Percentiles rank a stretch among this genome's conserved stretches.
These are phyloP conservation scores for Pseudoperonospora humuli DNA, from an alignment of 352 stramenopile genomes.

Conservation along the genomic window DNA sequence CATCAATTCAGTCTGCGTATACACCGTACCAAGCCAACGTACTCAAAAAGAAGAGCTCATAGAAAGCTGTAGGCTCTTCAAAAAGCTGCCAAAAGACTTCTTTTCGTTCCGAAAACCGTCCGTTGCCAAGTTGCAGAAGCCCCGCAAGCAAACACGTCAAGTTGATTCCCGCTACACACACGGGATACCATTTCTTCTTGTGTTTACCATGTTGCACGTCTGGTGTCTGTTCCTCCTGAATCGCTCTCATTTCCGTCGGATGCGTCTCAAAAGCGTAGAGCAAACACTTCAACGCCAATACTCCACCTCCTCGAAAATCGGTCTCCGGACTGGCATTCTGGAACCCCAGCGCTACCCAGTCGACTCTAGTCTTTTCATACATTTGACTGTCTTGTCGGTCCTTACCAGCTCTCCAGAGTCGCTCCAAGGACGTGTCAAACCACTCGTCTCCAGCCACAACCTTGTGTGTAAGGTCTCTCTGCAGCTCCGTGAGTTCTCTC, in stretches of 20 bases:
- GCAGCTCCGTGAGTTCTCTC: slow-evolving; percentile 41
- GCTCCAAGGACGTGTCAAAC: slow-evolving; percentile 53
- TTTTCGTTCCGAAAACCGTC: slow-evolving; percentile 32
- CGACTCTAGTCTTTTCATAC: slow-evolving; percentile 40
- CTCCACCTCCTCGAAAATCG: slow-evolving; percentile 74
- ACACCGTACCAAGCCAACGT: not conserved
- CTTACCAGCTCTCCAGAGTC: slow-evolving; percentile 51
- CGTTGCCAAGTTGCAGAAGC: slow-evolving; percentile 57
- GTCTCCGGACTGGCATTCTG: slow-evolving; percentile 72
- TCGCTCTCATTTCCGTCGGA: slow-evolving; percentile 53
- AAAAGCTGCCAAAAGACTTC: slow-evolving; percentile 66
- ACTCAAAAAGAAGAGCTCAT: slow-evolving; percentile 69
- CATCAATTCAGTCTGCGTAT: not conserved
- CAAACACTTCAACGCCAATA: slow-evolving; percentile 80
- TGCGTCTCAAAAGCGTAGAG: slow-evolving; percentile 75
- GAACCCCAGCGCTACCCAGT: slow-evolving; percentile 74
- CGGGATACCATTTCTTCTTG: slow-evolving; percentile 65
- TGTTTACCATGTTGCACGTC: slow-evolving; percentile 7
- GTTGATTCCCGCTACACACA: slow-evolving; percentile 80
- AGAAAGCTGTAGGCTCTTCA: slow-evolving; percentile 78
- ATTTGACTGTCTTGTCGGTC: not conserved
- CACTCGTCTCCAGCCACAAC: slow-evolving; percentile 47
- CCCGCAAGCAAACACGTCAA: slow-evolving; percentile 74
- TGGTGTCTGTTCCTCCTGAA: slow-evolving; percentile 45
- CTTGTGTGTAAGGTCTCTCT: slow-evolving; percentile 58